Conservation (phyloP, 163 green algal genomes). For the Chlamydomonas reinhardtii region DNA sequence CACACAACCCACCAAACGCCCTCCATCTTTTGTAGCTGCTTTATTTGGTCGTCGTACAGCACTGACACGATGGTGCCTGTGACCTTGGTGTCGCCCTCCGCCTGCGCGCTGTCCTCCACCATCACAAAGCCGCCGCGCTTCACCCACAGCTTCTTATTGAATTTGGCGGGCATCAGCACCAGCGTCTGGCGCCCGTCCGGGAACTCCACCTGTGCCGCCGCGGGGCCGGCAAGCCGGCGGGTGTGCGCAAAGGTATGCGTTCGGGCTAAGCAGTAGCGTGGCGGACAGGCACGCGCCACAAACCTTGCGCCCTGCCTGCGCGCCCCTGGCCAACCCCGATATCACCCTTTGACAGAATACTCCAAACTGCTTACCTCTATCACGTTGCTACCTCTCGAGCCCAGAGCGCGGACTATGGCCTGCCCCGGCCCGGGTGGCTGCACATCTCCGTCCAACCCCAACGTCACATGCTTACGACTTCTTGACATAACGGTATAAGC, state of each 20-base stretch:
- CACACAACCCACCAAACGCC: constrained; percentile 74
- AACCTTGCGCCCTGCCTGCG: too few species aligned
- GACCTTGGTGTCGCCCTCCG: constrained; percentile 15
- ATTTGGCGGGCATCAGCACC: constrained; percentile 76
- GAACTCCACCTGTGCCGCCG: constrained; percentile 70
- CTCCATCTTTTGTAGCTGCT: constrained; percentile 68
- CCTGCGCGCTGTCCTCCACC: constrained; percentile 56
- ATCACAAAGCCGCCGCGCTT: constrained; percentile 75
- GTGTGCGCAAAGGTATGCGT: not conserved
- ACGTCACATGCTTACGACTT: constrained; percentile 73
- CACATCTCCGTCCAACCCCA: constrained; percentile 60
- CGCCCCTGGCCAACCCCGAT: too few species aligned
- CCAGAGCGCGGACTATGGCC: constrained; percentile 70
- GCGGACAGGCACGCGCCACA: too few species aligned
- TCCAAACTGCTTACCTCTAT: constrained; percentile 67
- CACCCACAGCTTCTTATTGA: constrained; percentile 87
- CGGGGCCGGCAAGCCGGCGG: too few species aligned
- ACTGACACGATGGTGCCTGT: constrained; percentile 70
- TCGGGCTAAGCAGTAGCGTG: not conserved
- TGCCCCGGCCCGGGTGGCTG: constrained; percentile 64
- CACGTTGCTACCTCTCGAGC: constrained; percentile 76
- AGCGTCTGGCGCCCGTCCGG: constrained; percentile 69
- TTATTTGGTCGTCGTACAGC: constrained; percentile 79
- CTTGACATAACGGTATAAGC: not conserved
- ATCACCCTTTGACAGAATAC: too few species aligned